These are phyloP conservation scores for Morella rubra DNA, from an alignment of 306 rosid species.

Conservation along the genomic window DNA sequence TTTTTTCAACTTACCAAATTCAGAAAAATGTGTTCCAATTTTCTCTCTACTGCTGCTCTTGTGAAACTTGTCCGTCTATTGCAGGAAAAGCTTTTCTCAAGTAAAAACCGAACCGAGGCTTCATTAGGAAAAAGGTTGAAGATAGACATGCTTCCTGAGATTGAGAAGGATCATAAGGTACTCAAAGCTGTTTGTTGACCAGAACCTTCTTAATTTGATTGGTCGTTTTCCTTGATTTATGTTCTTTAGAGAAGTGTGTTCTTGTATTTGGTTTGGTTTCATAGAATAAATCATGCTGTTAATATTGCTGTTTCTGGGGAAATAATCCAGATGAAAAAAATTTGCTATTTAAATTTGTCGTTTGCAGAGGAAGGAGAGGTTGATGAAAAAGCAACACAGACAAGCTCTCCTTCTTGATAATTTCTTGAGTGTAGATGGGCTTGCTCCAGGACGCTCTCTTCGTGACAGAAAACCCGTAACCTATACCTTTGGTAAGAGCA, in stretches of 20 bases:
- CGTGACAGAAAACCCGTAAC: constrained; percentile 98
- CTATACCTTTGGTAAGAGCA: constrained; percentile 87
- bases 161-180: constrained; percentile 99
- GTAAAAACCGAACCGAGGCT: constrained; percentile 86
- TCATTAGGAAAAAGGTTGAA: constrained; percentile 88
- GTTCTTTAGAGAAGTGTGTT: constrained; percentile 17
- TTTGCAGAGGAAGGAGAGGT: constrained; percentile 78
- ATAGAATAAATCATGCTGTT: not conserved
- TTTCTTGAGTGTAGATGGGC: constrained; percentile 71
- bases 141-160: constrained; percentile 96
- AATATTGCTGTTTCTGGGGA: not conserved
- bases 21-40: not conserved
- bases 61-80: constrained; percentile 32
- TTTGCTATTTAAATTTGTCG: constrained; percentile 16
- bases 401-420: constrained; percentile 97
- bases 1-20: not conserved
- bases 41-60: constrained; percentile 23
- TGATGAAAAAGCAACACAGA: constrained; percentile 94
- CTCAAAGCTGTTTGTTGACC: constrained; percentile 10
- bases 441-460: constrained; percentile 94
- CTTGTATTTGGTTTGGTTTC: not conserved
- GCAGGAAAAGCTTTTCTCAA: constrained; percentile 93
- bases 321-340: constrained; percentile 4
- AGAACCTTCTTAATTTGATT: not conserved
- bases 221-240: constrained; percentile 13